These are phyloP conservation scores for Melocanna baccifera DNA, from an alignment of 176 grass and related monocot genomes.

Conservation along the genomic window DNA sequence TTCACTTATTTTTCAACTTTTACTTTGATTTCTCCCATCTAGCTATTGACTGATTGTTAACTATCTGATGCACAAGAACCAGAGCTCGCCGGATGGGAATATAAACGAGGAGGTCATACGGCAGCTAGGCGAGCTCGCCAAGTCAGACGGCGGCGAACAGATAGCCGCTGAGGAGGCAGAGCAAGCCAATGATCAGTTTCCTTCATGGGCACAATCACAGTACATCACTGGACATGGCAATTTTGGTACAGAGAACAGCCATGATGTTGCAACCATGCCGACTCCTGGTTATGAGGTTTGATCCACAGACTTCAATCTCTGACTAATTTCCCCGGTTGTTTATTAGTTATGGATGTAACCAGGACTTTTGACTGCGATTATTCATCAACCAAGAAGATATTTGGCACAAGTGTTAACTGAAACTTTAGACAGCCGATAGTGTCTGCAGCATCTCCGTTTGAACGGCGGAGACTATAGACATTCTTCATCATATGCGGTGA, in stretches of 20 bases:
- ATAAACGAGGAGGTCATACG: conserved; percentile 58
- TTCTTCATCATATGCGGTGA: background rate
- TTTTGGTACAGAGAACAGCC: conserved; percentile 34
- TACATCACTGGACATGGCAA: conserved; percentile 33
- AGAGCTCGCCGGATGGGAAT: conserved; percentile 43
- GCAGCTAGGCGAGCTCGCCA: conserved; percentile 64
- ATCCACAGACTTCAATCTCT: background rate
- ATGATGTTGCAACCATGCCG: conserved; percentile 42
- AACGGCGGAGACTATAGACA: background rate
- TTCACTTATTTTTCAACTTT: background rate
- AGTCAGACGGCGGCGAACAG: conserved; percentile 29
- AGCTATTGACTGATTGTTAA: background rate
- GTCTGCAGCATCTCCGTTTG: background rate
- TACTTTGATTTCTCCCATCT: background rate
- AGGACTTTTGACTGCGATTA: background rate
- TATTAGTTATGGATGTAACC: background rate
- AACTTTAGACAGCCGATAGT: background rate
- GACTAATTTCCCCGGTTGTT: background rate
- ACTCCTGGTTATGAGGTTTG: conserved; percentile 60
- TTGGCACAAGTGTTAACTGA: background rate
- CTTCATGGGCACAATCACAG: conserved; percentile 29
- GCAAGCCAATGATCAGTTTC: conserved; percentile 35
- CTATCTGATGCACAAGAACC: conserved; percentile 23
- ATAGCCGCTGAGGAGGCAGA: conserved; percentile 34
- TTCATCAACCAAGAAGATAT: background rate